Evolutionary conservation across 2,329 filamentous ascomycete genomes (phyloP).

Genomic region (Rugonectria rugulosa): DNA sequence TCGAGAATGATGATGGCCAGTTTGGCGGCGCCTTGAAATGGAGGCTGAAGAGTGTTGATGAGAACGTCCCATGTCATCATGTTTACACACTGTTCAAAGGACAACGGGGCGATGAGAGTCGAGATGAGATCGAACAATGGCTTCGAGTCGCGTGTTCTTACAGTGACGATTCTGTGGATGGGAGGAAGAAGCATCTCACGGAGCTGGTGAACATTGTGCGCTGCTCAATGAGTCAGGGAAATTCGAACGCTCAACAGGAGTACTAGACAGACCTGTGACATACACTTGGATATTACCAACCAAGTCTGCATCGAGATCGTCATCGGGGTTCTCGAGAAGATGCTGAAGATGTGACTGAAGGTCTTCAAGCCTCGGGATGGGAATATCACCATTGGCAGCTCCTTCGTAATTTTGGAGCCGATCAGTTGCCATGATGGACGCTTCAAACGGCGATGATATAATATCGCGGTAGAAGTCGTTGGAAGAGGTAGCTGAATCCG

Average conservation of each 20-base stretch:
- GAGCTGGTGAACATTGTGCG: slow-evolving; percentile 59
- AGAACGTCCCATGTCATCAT: slow-evolving; percentile 61
- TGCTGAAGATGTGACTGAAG: slow-evolving; percentile 62
- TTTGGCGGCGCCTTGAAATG: slow-evolving; percentile 63
- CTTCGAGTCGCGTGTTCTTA: slow-evolving; percentile 58
- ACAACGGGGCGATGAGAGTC: slow-evolving; percentile 63
- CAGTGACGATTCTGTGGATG: slow-evolving; percentile 60
- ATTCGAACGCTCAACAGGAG: neutral
- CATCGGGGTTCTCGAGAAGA: slow-evolving; percentile 53
- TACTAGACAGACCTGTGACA: slow-evolving; percentile 54
- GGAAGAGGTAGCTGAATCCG: neutral
- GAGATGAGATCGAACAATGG: slow-evolving; percentile 60
- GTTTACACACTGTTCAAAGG: slow-evolving; percentile 59
- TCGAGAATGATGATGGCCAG: slow-evolving; percentile 64
- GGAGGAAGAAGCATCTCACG: slow-evolving; percentile 62
- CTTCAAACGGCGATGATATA: neutral
- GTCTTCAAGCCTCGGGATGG: slow-evolving; percentile 60
- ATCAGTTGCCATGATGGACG: slow-evolving; percentile 37
- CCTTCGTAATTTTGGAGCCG: slow-evolving; percentile 49
- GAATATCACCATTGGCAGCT: slow-evolving; percentile 27
- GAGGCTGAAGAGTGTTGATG: slow-evolving; percentile 60
- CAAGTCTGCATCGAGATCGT: slow-evolving; percentile 55
- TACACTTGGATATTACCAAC: slow-evolving; percentile 68
- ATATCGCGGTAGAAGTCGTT: no score
- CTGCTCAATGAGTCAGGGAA: slow-evolving; percentile 40